phyloP scores from a whole-genome alignment of 306 rosid species.

The Rosa persica region DNA sequence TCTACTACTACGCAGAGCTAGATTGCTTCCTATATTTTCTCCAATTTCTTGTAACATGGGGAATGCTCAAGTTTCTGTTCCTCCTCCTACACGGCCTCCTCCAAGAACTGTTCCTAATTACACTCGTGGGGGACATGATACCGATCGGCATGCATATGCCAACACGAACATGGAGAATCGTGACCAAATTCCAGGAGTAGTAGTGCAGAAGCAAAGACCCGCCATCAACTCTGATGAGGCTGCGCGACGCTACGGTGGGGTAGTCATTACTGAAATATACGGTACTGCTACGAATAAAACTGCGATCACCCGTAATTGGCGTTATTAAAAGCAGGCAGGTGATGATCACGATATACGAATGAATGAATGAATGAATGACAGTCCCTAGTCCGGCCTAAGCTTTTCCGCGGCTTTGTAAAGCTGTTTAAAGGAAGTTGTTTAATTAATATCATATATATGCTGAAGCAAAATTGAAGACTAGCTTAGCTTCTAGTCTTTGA shows the following conservation, averaged over 20 bases:
- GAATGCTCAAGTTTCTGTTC: neutral
- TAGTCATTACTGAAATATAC: neutral
- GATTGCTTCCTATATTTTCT: neutral
- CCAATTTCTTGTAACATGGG: neutral
- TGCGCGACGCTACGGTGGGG: slow-evolving; percentile 12
- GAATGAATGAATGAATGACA: neutral
- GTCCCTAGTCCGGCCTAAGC: neutral
- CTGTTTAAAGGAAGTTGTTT: neutral
- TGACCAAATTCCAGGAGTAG: neutral
- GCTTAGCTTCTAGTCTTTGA: no score
- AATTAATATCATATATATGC: neutral
- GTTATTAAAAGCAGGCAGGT: neutral
- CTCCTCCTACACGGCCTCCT: neutral
- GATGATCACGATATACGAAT: neutral
- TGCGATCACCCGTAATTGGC: neutral
- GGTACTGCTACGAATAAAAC: neutral
- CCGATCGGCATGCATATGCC: neutral
- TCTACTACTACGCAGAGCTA: neutral
- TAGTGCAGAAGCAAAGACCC: neutral
- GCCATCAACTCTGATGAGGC: slow-evolving; percentile 14
- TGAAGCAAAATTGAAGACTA: no score
- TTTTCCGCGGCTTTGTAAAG: slow-evolving; percentile 11
- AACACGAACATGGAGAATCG: neutral
- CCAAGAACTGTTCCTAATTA: neutral
- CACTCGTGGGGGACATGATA: neutral